Evolutionary conservation across 108 stramenopile genomes (phyloP), one percentile per base, ranked within the genome.

Genomic region (Mayamaea pseudoterrestris): DNA sequence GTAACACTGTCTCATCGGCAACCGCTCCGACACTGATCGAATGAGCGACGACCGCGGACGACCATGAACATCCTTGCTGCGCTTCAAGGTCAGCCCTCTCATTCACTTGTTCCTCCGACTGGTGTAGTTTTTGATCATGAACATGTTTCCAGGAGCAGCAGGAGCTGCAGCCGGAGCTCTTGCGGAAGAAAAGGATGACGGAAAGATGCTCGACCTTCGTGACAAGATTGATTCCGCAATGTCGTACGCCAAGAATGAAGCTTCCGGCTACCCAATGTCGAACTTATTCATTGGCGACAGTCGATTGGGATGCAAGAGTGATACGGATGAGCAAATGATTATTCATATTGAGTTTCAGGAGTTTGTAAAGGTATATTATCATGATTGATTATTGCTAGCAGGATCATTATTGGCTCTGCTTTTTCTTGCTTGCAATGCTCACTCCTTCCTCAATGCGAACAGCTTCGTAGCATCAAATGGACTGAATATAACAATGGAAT

Each of bases 281-380:
- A 90, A 90, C 57, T 61, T 90, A n/a, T 77, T 85, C 67, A 83
- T 85, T 47, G 89, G 89, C 0, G 89, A 90, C 53, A 68, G 75
- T 7, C 60, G 79, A 7, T 55, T 90, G 47, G 83, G 76, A n/a
- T 76, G 76, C 56, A 76, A 78, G 43, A 80, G 76, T 65, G 89
- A 90, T 57, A 77, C 89, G 20, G 89, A 90, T 57, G 89, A 90
- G 58, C 89, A 90, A 57, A 31, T 85, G 30, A 85, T 90, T 47
- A 35, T 90, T 34, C 89, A 90, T 57, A 49, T 90, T 41, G 63
- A 71, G 28, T 90, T 90, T 71, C 65, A 78, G 21, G 89, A 90
- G 50, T 83, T 80, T 54, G 89, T 90, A 43, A 76, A 71, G 62
- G 78, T 73, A 14, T 42, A 17, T 14, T n/a, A n/a, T n/a, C n/a